Evolutionary conservation across 495 filamentous ascomycete species (phyloP).

Genomic region (Penicillium roqueforti): DNA sequence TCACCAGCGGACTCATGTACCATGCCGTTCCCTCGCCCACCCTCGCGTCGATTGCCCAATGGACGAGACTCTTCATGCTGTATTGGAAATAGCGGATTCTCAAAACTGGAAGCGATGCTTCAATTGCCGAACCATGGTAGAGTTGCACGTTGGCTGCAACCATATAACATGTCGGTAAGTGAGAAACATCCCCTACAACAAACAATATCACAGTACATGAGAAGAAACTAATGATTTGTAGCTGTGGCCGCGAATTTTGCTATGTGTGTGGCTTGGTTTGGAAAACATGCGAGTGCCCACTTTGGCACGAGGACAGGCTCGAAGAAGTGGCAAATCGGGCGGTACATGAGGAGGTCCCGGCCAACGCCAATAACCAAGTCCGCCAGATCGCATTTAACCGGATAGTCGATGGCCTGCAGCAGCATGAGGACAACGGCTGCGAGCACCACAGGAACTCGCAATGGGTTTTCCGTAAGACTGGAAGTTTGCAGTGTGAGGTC

Average conservation of each 20-base stretch:
- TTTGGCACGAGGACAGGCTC: not conserved
- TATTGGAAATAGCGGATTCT: constrained; percentile 10
- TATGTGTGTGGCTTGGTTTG: constrained; percentile 8
- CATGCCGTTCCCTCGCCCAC: constrained; percentile 14
- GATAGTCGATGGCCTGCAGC: constrained; percentile 1
- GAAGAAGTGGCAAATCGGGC: not conserved
- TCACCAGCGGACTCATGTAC: constrained; percentile 14
- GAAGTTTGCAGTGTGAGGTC: constrained; percentile 14
- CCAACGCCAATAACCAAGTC: not conserved
- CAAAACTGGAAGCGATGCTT: constrained; percentile 18
- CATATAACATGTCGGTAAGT: constrained; percentile 21
- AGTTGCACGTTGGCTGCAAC: constrained; percentile 16
- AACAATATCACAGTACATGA: not conserved
- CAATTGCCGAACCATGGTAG: constrained; percentile 19
- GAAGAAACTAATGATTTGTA: not conserved
- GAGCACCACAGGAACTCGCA: constrained; percentile 11
- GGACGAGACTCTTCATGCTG: constrained; percentile 14
- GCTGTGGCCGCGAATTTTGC: constrained; percentile 15
- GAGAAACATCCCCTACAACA: too few species aligned
- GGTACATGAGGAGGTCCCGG: not conserved
- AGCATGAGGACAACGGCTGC: constrained; percentile 13
- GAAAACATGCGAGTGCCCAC: not conserved
- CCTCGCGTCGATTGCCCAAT: constrained; percentile 19
- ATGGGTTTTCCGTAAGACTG: constrained; percentile 13
- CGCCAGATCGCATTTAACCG: constrained; percentile 3